Evolutionary conservation across 495 filamentous ascomycete species (phyloP), one percentile per base, ranked within the genome.

Genomic region (Baudoinia panamericana): DNA sequence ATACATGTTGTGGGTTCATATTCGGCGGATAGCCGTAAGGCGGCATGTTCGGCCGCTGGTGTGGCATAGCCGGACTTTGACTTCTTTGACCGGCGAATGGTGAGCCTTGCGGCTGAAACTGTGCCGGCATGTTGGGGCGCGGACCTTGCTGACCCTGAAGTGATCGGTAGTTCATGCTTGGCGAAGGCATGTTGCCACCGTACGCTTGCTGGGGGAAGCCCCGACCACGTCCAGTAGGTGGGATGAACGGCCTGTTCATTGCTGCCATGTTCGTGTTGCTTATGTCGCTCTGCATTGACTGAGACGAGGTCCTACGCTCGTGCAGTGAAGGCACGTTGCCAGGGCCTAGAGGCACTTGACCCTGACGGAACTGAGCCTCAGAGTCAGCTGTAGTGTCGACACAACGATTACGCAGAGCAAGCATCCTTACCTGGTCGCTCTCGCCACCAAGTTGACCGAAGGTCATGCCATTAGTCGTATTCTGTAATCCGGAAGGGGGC

Each of bases 401-500:
- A n/a, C n/a, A n/a, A n/a, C n/a, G n/a, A n/a, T n/a, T n/a, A 24
- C 4, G 10, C 10, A 13, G 30, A 13, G 38, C 26, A 38, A 29
- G 24, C 71, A 86, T 79, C 62, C 81, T 73, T 50, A 63, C 72
- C 45, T 65, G 68, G 43, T 85, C 78, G 49, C 43, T 40, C 18
- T 56, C 56, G 36, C 75, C 79, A 45, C 75, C 75, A 44, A 87
- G 75, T 59, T 80, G 86, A 43, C 86, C 86, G 65, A 94, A 94
- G 49, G 72, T 84, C 39, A 82, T 52, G 55, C 64, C 68, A 51
- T 73, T 73, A 16, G 67, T 66, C 50, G 76, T 73, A 43, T 68
- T 68, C 46, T 78, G 73, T 49, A 80, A 69, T 31, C 70, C 71
- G 9, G 82, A 81, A 35, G 48, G 41, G 30, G 83, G 84, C 60